Conservation (phyloP, 176 grass and related monocot genomes). For the Dactylis glomerata region DNA sequence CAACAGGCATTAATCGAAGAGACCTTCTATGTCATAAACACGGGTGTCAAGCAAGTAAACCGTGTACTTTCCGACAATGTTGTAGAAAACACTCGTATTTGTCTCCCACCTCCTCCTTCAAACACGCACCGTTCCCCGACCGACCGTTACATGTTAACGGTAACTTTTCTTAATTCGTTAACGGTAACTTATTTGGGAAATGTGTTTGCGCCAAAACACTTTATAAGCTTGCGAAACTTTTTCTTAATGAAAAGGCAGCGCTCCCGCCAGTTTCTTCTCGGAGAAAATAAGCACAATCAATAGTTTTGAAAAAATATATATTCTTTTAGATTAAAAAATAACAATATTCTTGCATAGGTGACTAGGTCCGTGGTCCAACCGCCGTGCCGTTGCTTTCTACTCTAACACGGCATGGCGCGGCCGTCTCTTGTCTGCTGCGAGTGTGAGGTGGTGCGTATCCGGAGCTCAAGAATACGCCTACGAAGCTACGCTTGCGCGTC, state of each 20-base stretch:
- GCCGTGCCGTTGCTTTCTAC: neutral
- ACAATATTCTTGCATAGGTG: neutral
- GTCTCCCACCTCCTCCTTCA: neutral
- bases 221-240: neutral
- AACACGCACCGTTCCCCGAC: neutral
- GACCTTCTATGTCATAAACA: too few relatives aligned
- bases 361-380: neutral
- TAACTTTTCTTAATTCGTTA: too few relatives aligned
- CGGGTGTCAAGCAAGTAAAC: too few relatives aligned
- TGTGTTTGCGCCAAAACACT: neutral
- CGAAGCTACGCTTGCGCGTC: neutral
- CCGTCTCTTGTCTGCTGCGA: neutral
- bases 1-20: too few relatives aligned
- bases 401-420: neutral
- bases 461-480: conserved; percentile 25
- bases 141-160: neutral
- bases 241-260: neutral
- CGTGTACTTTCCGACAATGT: neutral
- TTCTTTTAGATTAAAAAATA: too few relatives aligned
- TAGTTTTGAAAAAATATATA: neutral
- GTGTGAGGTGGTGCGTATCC: conserved; percentile 24
- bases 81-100: neutral
- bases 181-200: neutral
- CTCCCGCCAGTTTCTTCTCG: neutral
- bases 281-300: neutral